Evolutionary conservation across 2,329 filamentous ascomycete genomes (phyloP), one percentile per base, ranked within the genome.

Genomic region (Fusarium sp.): DNA sequence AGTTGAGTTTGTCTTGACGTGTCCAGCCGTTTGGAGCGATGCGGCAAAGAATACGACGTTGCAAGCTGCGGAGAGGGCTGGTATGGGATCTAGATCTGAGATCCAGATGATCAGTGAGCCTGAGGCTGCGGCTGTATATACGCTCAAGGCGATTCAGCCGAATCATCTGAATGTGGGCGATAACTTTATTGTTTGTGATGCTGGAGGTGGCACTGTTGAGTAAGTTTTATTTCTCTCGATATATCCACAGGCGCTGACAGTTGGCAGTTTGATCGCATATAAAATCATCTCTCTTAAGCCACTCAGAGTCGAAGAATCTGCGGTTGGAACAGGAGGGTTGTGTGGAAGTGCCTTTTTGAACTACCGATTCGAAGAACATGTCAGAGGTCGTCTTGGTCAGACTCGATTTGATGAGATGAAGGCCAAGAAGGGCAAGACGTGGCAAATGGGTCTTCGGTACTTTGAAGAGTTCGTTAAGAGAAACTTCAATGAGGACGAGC

Each of bases 391-490:
- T 3, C 86, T 95, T 12, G 92, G 92, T 2, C 84, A 86, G 40
- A 86, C 86, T 34, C 83, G 86, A 6, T 94, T 94, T 75, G 88
- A 91, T 30, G 88, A 90, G 79, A 94, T 95, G 90, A 92, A 92
- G 77, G 79, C 87, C 55, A 92, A 92, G 80, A 94, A 94, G 79
- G 87, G 87, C 5, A 94, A 92, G 80, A 93, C 90, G 2, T 94
- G 92, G 91, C 92, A 91, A 78, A 91, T 91, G 89, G 92, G 90
- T 3, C 82, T 94, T 53, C 87, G 89, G 58, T 94, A 94, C 76
- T 95, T 94, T 78, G 92, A 95, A 74, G 92, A 94, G 76, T 94
- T 93, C 76, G 92, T 95, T 16, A 95, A 95, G 80, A 87, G 92
- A 16, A 94, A 94, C 75, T 95, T 94, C 77, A 91, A 92, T 76